A percentile compares a stretch with the other conserved stretches of the same genome.
phyloP scores from a whole-genome alignment of 805 yeast species.

The Candida takata region DNA sequence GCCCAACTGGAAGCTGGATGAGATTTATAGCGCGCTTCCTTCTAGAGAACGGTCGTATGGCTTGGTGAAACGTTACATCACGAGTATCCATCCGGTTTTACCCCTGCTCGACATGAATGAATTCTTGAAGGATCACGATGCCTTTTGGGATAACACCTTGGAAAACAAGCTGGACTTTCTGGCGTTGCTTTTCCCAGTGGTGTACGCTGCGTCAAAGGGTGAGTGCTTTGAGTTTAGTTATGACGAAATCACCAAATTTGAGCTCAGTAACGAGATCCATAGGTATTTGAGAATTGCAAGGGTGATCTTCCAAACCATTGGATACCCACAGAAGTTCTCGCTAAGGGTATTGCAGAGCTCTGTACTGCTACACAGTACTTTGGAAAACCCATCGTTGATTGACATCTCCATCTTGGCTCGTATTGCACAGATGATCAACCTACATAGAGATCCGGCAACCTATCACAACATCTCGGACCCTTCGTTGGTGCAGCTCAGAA shows the following conservation, averaged over 20 bases:
- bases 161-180: constrained; percentile 37
- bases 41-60: constrained; percentile 38
- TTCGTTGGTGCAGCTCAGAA: constrained; percentile 42
- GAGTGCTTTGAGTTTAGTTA: constrained; percentile 53
- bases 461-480: constrained; percentile 43
- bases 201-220: constrained; percentile 53
- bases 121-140: constrained; percentile 39
- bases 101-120: constrained; percentile 44
- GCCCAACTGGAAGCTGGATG: constrained; percentile 23
- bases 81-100: constrained; percentile 48
- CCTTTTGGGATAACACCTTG: constrained; percentile 36
- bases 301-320: constrained; percentile 41
- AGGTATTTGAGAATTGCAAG: constrained; percentile 43
- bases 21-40: constrained; percentile 40
- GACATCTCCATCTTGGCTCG: constrained; percentile 50
- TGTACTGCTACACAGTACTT: constrained; percentile 43
- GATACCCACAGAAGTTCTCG: constrained; percentile 39
- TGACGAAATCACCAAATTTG: constrained; percentile 24
- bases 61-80: constrained; percentile 40
- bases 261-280: constrained; percentile 38
- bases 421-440: constrained; percentile 46
- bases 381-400: constrained; percentile 50
- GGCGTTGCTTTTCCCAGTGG: constrained; percentile 42
- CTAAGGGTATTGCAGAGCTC: constrained; percentile 39
- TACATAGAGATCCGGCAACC: constrained; percentile 55